Conservation (phyloP, 208 protist species). For the Acanthamoeba culbertsoni region DNA sequence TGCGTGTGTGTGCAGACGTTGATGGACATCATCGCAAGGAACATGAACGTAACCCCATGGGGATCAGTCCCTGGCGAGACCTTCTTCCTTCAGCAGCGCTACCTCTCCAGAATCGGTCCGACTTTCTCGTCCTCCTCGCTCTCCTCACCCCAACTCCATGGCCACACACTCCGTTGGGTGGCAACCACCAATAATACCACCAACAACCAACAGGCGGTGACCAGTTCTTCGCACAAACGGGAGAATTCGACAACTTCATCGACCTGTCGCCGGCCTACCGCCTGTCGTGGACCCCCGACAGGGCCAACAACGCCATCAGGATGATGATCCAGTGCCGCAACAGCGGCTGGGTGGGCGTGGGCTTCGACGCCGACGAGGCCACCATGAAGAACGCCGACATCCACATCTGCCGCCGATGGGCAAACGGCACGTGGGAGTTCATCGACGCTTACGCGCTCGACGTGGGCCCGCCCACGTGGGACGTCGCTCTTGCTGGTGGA, state of each 20-base stretch:
- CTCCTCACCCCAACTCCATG: neutral
- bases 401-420: neutral
- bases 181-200: too few species aligned
- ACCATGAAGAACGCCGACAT: constrained; percentile 53
- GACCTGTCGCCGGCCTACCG: constrained; percentile 29
- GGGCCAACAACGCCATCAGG: neutral
- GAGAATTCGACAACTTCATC: neutral
- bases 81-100: constrained; percentile 17
- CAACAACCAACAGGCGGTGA: neutral
- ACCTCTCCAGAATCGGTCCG: neutral
- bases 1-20: neutral
- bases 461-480: neutral
- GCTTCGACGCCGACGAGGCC: neutral
- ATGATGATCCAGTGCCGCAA: constrained; percentile 49
- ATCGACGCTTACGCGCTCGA: constrained; percentile 51
- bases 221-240: neutral
- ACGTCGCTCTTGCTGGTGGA: neutral
- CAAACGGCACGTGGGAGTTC: constrained; percentile 45
- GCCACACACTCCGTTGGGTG: neutral
- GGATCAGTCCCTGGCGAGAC: neutral
- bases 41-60: constrained; percentile 33
- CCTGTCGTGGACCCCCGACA: constrained; percentile 8
- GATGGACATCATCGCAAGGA: constrained; percentile 25
- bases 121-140: neutral
- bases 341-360: constrained; percentile 36